phyloP scores from a whole-genome alignment of 163 green algal genomes.

The Smithsoniella earleae region DNA sequence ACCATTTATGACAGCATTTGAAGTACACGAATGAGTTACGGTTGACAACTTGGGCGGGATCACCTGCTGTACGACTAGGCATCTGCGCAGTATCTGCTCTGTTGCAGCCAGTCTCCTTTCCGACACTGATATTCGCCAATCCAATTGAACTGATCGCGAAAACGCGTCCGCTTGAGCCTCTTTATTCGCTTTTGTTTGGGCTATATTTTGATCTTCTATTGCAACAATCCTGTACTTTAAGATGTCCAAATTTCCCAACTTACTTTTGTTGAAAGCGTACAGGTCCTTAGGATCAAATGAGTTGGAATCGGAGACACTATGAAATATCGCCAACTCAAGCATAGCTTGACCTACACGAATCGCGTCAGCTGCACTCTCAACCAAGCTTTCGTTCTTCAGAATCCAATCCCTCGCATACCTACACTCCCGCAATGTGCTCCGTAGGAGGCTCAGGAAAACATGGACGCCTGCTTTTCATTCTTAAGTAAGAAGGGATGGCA shows the following conservation, averaged over 20 bases:
- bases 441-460: not conserved
- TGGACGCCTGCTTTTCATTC: too few species aligned
- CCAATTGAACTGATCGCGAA: not conserved
- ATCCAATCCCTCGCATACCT: constrained; percentile 28
- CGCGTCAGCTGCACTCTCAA: not conserved
- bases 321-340: constrained; percentile 24
- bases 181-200: constrained; percentile 28
- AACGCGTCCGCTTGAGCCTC: constrained; percentile 12
- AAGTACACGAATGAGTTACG: too few species aligned
- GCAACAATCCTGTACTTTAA: constrained; percentile 19
- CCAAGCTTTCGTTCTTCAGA: constrained; percentile 7
- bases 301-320: not conserved
- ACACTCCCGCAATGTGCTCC: not conserved
- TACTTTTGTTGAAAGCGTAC: not conserved
- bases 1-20: too few species aligned
- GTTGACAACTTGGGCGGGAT: too few species aligned
- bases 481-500: too few species aligned
- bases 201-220: constrained; percentile 27
- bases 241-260: not conserved
- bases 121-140: constrained; percentile 19
- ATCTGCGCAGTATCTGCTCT: not conserved
- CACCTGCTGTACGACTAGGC: constrained; percentile 18
- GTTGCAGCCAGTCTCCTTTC: not conserved
- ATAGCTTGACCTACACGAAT: constrained; percentile 12
- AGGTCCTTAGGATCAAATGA: constrained; percentile 11